Base-by-base conservation (phyloP, 2,329 filamentous ascomycete species). In the Aspergillus aculeatus region DNA sequence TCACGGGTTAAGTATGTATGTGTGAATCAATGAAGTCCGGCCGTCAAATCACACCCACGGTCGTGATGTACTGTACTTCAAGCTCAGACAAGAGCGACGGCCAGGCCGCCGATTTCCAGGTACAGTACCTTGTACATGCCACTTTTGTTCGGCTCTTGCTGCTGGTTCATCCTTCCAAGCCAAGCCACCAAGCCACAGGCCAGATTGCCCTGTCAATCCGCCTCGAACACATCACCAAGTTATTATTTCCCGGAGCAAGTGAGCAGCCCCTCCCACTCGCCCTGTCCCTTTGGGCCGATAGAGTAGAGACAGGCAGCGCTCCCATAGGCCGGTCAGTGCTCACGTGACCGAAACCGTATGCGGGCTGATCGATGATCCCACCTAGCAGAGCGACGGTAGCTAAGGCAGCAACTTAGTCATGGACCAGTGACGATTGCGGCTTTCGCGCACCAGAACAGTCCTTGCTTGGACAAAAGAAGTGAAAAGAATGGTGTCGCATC, bases 291-390 rank as follows among this genome's bases (percentile, higher is more conserved):
- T 38, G 50, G 54, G 44, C 57, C 50, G 56, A 64, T 62, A 59
- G 60, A 47, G 56, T 60, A 49, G 23, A 51, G 19, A 35, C 48
- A 54, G 21, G 48, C 23, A 16, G 19, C 47, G n/a, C 47, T 41
- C 61, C 64, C 57, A 67, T 67, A 65, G 66, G 66, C 61, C 31
- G 16, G 23, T 3, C 1, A 1, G 3, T 0, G 0, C 9, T 67
- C 66, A 67, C 66, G 62, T 67, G 66, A 67, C 47, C 47, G 66
- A 60, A 62, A 26, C 24, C 53, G 59, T 58, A 67, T 67, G 66
- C 66, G 66, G 64, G 64, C 60, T 61, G 61, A 66, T 66, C 63
- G 66, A 64, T 66, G 66, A 67, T 67, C 66, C 62, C 60, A 63
- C 66, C 61, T 58, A 63, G 61, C 50, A 60, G 50, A 50, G 52